These are phyloP conservation scores for Sextonia rubra DNA, from an alignment of 164 flowering plant species.

Conservation along the genomic window DNA sequence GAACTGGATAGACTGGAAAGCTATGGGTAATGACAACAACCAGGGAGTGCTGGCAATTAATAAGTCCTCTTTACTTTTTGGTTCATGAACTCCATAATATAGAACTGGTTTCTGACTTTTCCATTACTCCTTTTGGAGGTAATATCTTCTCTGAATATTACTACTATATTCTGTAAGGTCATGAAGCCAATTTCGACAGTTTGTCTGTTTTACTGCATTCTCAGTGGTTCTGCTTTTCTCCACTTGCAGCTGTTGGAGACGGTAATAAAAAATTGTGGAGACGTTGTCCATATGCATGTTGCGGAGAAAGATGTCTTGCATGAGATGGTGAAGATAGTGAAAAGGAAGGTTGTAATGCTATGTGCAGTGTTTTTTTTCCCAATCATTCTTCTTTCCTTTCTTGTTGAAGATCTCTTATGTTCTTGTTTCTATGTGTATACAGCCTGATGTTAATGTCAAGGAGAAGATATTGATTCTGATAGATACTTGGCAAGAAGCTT, in stretches of 20 bases:
- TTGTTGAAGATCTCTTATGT: background rate
- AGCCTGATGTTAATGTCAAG: constrained; percentile 89
- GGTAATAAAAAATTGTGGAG: constrained; percentile 90
- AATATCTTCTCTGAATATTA: background rate
- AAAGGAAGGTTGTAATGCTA: constrained; percentile 61
- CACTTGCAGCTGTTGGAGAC: constrained; percentile 82
- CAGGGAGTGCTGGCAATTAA: background rate
- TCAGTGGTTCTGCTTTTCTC: background rate
- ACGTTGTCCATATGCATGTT: constrained; percentile 93
- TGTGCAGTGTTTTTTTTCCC: background rate
- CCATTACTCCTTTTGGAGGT: background rate
- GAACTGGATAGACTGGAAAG: no score
- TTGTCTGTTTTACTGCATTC: no score
- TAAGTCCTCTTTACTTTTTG: background rate
- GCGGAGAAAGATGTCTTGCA: constrained; percentile 89
- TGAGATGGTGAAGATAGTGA: constrained; percentile 89
- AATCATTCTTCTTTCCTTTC: background rate
- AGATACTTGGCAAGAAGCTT: constrained; percentile 99
- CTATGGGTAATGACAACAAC: no score
- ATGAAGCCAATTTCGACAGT: background rate
- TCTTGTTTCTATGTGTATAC: constrained; percentile 23
- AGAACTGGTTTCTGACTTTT: background rate
- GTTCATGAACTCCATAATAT: background rate
- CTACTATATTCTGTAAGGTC: background rate
- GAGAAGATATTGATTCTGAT: constrained; percentile 86